These are phyloP conservation scores for Truncatella angustata DNA, from an alignment of 2,329 filamentous ascomycete species.

Conservation along the genomic window DNA sequence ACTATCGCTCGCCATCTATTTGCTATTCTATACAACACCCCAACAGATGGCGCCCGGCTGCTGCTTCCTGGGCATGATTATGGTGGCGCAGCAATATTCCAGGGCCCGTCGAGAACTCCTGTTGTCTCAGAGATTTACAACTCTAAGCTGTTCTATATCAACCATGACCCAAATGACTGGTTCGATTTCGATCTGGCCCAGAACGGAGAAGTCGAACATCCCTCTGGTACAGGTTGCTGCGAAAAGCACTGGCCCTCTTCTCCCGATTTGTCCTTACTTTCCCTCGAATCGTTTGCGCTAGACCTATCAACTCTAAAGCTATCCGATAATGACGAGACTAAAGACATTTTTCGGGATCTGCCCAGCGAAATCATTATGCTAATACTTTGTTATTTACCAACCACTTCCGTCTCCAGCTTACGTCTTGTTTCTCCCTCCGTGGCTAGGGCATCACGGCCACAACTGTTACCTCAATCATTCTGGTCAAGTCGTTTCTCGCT, in stretches of 20 bases:
- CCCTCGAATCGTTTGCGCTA: no score
- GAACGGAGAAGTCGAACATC: background rate
- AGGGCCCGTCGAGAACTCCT: constrained; percentile 6
- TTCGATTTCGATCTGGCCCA: constrained; percentile 15
- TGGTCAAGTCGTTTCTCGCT: constrained; percentile 19
- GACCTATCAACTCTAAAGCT: background rate
- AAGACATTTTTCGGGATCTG: constrained; percentile 16
- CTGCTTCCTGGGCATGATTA: constrained; percentile 16
- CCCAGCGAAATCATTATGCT: constrained; percentile 19
- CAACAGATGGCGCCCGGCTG: constrained; percentile 1
- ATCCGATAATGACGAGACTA: background rate
- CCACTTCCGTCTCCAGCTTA: constrained; percentile 14
- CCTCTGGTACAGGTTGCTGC: no score
- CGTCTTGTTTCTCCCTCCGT: constrained; percentile 18
- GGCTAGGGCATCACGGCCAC: constrained; percentile 13
- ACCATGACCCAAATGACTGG: constrained; percentile 14
- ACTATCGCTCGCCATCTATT: constrained; percentile 17
- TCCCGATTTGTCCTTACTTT: background rate
- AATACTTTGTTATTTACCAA: constrained; percentile 15
- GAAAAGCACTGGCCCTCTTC: no score
- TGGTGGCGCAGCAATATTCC: constrained; percentile 12
- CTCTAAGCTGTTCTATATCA: constrained; percentile 15
- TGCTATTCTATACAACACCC: constrained; percentile 18
- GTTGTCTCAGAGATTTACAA: constrained; percentile 9
- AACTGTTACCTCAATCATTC: constrained; percentile 16